Conservation (phyloP, 352 stramenopile genomes). For the Saprolegnia parasitica region DNA sequence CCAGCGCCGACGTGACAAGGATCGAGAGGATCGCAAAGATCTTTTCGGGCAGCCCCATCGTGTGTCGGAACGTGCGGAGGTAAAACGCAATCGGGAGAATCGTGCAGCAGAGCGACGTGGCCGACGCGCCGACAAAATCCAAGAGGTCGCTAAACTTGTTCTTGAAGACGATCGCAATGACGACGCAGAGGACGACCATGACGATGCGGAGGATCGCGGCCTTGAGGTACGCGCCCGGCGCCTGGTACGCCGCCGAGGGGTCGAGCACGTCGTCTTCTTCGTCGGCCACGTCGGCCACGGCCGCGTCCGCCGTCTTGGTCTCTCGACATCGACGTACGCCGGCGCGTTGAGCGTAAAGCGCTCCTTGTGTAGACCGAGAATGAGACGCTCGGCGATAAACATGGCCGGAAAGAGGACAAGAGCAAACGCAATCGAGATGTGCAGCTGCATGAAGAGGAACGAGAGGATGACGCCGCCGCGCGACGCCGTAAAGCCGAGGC, state of each 20-base stretch:
- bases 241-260: constrained; percentile 4
- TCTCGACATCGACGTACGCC: background rate
- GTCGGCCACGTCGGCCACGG: background rate
- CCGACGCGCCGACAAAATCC: constrained; percentile 63
- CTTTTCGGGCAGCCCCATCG: constrained; percentile 42
- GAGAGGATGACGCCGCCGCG: constrained; percentile 22
- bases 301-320: background rate
- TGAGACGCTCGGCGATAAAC: background rate
- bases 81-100: constrained; percentile 69
- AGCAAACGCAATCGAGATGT: constrained; percentile 8
- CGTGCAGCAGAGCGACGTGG: constrained; percentile 55
- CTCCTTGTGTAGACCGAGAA: background rate
- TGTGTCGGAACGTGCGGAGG: constrained; percentile 43
- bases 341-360: background rate
- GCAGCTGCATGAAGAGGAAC: constrained; percentile 26
- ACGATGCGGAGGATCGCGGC: constrained; percentile 39
- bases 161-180: constrained; percentile 39
- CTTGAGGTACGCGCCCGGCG: constrained; percentile 15
- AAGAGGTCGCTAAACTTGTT: constrained; percentile 62
- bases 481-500: constrained; percentile 19
- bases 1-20: constrained; percentile 38
- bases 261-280: background rate
- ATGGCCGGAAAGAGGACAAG: constrained; percentile 10
- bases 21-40: constrained; percentile 38
- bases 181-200: constrained; percentile 47